A percentile compares a stretch with the other conserved stretches of the same genome.
Evolutionary conservation across 2,329 filamentous ascomycete genomes (phyloP).

Genomic region (Xenoacremonium recifei): DNA sequence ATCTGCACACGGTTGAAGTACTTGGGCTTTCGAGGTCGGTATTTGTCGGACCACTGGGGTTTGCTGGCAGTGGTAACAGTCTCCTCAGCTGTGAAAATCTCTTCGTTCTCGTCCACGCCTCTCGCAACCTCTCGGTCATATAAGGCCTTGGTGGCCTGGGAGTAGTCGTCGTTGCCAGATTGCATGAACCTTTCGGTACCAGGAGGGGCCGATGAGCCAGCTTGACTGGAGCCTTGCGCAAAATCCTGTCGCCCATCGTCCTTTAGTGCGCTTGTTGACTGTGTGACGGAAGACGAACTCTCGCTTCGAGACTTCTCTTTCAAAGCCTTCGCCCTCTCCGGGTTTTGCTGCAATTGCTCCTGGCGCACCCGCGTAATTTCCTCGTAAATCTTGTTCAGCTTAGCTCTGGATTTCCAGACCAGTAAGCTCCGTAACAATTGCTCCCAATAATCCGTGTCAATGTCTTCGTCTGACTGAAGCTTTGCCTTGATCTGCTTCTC

Average conservation of each 20-base stretch:
- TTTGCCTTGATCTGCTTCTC: conserved; percentile 87
- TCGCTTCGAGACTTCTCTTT: conserved; percentile 10
- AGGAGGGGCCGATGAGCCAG: conserved; percentile 41
- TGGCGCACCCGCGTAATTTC: conserved; percentile 70
- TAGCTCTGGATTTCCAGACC: conserved; percentile 90
- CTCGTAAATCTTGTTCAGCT: conserved; percentile 74
- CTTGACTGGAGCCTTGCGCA: conserved; percentile 20
- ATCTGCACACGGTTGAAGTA: conserved; percentile 99
- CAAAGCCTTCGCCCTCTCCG: conserved; percentile 55
- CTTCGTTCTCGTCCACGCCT: conserved; percentile 89
- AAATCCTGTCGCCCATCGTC: conserved; percentile 5
- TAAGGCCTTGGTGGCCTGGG: conserved; percentile 80
- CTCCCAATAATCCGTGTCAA: conserved; percentile 98
- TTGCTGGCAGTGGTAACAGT: conserved; percentile 59
- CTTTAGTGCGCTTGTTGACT: conserved; percentile 4
- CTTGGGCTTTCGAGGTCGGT: conserved; percentile 85
- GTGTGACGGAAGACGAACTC: conserved; percentile 5
- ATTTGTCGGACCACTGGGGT: conserved; percentile 79
- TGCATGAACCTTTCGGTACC: conserved; percentile 68
- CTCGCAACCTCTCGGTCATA: conserved; percentile 92
- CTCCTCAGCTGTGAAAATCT: conserved; percentile 92
- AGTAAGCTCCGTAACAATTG: conserved; percentile 81
- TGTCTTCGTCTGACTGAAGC: conserved; percentile 81
- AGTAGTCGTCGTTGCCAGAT: conserved; percentile 73
- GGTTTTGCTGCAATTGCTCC: conserved; percentile 58